phyloP scores from a whole-genome alignment of 768 basidiomycete genomes.

The Lactarius sp. region DNA sequence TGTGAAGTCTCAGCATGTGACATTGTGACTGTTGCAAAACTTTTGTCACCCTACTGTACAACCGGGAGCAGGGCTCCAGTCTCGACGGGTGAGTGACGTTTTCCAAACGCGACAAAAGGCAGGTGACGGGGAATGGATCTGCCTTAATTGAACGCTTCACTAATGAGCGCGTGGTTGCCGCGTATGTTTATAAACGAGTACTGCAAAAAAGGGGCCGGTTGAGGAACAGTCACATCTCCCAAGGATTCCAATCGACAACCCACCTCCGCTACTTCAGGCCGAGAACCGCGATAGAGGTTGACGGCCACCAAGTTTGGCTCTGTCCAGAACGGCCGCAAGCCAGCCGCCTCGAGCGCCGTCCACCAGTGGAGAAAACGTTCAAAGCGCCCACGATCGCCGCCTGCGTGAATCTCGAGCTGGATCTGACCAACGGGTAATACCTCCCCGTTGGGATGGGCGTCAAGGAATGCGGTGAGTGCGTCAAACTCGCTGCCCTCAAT shows the following conservation, averaged over 20 bases:
- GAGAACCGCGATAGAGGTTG: conserved; percentile 36
- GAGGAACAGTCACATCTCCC: no score
- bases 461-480: conserved; percentile 44
- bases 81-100: not conserved
- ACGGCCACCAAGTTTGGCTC: conserved; percentile 47
- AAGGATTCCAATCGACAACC: not conserved
- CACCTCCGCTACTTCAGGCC: conserved; percentile 39
- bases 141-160: not conserved
- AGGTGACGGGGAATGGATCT: not conserved
- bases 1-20: no score
- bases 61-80: no score
- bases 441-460: conserved; percentile 30
- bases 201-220: conserved; percentile 18
- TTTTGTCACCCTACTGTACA: no score
- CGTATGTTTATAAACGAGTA: conserved; percentile 32
- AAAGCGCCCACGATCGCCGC: conserved; percentile 36
- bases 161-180: not conserved
- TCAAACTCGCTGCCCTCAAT: conserved; percentile 66
- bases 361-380: conserved; percentile 57
- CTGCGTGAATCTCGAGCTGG: conserved; percentile 58
- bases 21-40: no score
- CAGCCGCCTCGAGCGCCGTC: conserved; percentile 42
- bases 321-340: conserved; percentile 61
- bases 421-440: conserved; percentile 64
- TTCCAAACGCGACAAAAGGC: not conserved